A percentile compares a stretch with the other conserved stretches of the same genome.
Conservation (phyloP, 352 stramenopile species). For the Pythium rishiriense region DNA sequence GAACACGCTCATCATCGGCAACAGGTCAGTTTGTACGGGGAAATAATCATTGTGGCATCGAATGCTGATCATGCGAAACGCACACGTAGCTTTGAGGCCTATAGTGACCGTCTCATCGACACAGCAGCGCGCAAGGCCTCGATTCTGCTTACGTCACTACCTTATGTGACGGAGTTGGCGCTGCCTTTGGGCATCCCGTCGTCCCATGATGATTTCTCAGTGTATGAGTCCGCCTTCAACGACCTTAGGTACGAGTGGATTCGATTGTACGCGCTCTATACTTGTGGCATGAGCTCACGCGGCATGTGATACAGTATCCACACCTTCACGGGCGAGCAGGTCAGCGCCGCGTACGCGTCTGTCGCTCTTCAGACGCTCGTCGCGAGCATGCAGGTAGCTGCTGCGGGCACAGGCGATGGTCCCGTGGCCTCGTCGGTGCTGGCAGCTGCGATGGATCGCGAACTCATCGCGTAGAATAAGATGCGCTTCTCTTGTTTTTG, state of each 20-base stretch:
- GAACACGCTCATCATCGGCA: conserved; percentile 81
- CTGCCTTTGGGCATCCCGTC: conserved; percentile 45
- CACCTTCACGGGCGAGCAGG: conserved; percentile 20
- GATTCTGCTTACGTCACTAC: conserved; percentile 49
- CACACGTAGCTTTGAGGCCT: conserved; percentile 62
- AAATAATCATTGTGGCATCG: neutral
- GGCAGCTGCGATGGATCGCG: conserved; percentile 16
- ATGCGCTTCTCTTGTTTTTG: neutral
- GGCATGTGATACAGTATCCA: conserved; percentile 18
- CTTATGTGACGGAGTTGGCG: conserved; percentile 47
- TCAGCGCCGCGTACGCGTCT: neutral
- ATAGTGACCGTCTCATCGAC: conserved; percentile 66
- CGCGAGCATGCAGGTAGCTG: neutral
- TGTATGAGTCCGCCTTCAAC: conserved; percentile 81
- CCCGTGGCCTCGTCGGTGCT: neutral
- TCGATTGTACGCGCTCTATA: neutral
- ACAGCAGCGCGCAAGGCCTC: conserved; percentile 40
- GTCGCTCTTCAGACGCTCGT: conserved; percentile 2
- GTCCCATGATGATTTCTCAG: conserved; percentile 50
- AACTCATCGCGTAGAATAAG: conserved; percentile 30
- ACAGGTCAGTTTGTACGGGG: conserved; percentile 51
- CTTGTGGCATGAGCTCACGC: neutral
- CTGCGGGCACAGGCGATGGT: neutral
- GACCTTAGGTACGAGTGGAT: conserved; percentile 46
- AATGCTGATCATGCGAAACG: neutral